phyloP scores from a whole-genome alignment of 345 rosid species.

The Gossypioides kirkii region DNA sequence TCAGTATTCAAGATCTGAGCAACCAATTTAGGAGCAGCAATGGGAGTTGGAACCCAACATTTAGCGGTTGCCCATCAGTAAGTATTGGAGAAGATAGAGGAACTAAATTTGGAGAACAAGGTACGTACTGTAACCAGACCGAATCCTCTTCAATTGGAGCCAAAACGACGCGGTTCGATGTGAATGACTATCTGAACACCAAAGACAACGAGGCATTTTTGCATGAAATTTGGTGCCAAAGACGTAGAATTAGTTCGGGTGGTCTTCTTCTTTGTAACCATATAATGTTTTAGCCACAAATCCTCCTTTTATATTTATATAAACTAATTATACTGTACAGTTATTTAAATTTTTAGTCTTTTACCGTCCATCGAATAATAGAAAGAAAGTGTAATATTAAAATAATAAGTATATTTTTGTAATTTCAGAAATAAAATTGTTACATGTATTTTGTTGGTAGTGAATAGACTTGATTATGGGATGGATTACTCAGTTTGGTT shows the following conservation, averaged over 20 bases:
- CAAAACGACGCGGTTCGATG: constrained; percentile 35
- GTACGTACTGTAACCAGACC: constrained; percentile 7
- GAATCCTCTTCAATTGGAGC: constrained; percentile 11
- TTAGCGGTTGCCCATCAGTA: constrained; percentile 19
- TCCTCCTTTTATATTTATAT: too few relatives aligned
- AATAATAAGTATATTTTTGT: too few relatives aligned
- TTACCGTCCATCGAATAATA: too few relatives aligned
- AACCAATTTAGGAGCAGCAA: constrained; percentile 53
- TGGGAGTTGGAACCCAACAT: constrained; percentile 75
- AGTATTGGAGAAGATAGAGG: constrained; percentile 25
- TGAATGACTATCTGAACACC: constrained; percentile 54
- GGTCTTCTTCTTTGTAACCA: constrained; percentile 55
- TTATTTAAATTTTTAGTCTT: too few relatives aligned
- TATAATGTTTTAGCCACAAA: constrained; percentile 23
- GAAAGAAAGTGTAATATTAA: too few relatives aligned
- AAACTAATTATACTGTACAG: too few relatives aligned
- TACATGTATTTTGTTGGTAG: too few relatives aligned
- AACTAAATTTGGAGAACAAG: constrained; percentile 23
- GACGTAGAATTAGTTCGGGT: constrained; percentile 61
- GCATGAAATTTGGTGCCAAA: constrained; percentile 61
- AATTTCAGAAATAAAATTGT: too few relatives aligned
- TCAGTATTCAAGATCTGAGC: constrained; percentile 33
- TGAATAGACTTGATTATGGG: too few relatives aligned
- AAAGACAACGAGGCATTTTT: constrained; percentile 48
- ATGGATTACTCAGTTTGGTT: too few relatives aligned